Conservation (phyloP, 257 asterid species). For the Scutellaria minor region DNA sequence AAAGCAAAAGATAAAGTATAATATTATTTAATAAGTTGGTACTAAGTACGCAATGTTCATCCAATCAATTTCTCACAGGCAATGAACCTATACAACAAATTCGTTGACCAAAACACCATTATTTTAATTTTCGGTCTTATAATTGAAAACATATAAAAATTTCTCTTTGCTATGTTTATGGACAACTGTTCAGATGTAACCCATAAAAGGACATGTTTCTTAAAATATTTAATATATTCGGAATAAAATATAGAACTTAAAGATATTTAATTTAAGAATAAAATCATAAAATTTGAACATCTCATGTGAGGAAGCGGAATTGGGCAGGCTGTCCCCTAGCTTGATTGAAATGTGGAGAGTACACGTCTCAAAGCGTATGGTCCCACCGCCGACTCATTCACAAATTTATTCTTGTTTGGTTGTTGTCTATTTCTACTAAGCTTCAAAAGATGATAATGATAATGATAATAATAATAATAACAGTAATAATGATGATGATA, state of each 20-base stretch:
- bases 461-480: too few relatives aligned
- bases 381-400: background rate
- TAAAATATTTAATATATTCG: background rate
- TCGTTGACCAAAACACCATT: slow-evolving; percentile 32
- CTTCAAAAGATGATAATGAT: too few relatives aligned
- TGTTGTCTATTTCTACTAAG: background rate
- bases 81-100: background rate
- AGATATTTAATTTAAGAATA: background rate
- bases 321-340: slow-evolving; percentile 33
- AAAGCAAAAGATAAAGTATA: too few relatives aligned
- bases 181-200: slow-evolving; percentile 17
- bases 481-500: too few relatives aligned
- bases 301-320: slow-evolving; percentile 32
- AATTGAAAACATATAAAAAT: background rate
- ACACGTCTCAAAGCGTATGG: slow-evolving; percentile 32
- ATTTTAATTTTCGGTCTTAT: background rate
- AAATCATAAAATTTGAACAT: slow-evolving; percentile 27
- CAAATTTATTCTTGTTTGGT: background rate
- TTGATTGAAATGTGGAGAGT: slow-evolving; percentile 21
- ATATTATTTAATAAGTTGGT: too few relatives aligned
- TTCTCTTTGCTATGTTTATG: background rate
- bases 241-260: background rate
- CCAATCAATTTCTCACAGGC: slow-evolving; percentile 43
- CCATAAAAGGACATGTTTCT: background rate
- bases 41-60: background rate